Conservation (phyloP, 2,329 filamentous ascomycete genomes). For the Alternaria arbusti region DNA sequence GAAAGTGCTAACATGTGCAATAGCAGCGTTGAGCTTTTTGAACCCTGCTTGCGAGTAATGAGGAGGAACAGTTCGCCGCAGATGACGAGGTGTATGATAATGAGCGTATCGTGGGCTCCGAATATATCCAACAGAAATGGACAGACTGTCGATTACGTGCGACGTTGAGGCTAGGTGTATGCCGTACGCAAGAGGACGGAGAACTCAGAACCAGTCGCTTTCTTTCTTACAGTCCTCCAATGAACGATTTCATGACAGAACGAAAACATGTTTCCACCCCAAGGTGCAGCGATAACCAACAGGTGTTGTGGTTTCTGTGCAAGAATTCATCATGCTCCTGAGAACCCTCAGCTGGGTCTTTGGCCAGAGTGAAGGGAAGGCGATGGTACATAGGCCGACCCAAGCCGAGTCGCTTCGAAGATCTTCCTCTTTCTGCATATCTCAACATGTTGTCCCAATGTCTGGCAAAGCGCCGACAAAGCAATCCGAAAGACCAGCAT, state of each 20-base stretch:
- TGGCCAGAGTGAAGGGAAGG: neutral
- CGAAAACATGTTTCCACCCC: neutral
- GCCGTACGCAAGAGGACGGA: neutral
- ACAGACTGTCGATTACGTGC: neutral
- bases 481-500: neutral
- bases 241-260: neutral
- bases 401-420: neutral
- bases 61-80: neutral
- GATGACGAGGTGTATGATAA: slow-evolving; percentile 1
- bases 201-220: neutral
- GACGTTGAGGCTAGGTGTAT: neutral
- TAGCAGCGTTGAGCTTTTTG: slow-evolving; percentile 22
- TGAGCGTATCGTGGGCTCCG: neutral
- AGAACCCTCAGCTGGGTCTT: neutral
- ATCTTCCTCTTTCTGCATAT: neutral
- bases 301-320: neutral
- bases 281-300: neutral
- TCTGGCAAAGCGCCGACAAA: neutral
- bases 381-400: neutral
- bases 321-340: neutral
- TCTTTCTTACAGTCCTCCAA: neutral
- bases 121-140: neutral
- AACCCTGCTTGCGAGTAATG: slow-evolving; percentile 12
- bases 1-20: slow-evolving; percentile 2
- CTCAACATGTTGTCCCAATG: neutral